Evolutionary conservation across 2,329 filamentous ascomycete genomes (phyloP).

Genomic region (Ciborinia camelliae): DNA sequence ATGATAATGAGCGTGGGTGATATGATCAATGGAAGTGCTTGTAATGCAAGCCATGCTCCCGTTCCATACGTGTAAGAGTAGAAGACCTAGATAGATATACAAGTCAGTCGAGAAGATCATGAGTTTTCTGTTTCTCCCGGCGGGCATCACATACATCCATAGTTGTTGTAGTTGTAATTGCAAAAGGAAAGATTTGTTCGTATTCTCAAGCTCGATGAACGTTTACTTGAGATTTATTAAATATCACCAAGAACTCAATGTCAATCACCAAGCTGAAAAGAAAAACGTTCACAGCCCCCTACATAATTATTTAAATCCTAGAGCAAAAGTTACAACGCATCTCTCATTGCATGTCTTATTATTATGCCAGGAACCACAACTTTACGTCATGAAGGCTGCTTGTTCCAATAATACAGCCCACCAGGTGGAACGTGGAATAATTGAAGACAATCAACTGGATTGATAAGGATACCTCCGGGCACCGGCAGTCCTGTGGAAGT

Average conservation of each 20-base stretch:
- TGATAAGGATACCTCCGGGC: too few relatives aligned
- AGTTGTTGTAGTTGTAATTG: background rate
- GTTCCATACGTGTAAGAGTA: slow-evolving; percentile 51
- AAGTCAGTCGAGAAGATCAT: background rate
- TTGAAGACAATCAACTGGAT: too few relatives aligned
- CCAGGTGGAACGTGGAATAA: too few relatives aligned
- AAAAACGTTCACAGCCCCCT: background rate
- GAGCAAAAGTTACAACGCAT: background rate
- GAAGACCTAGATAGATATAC: slow-evolving; percentile 48
- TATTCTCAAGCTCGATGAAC: background rate
- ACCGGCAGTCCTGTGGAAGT: too few relatives aligned
- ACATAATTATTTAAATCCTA: background rate
- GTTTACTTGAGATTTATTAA: background rate
- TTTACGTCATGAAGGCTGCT: slow-evolving; percentile 12
- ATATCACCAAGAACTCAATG: background rate
- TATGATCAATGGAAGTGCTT: slow-evolving; percentile 50
- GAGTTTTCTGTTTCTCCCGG: background rate
- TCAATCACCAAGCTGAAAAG: background rate
- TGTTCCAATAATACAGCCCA: too few relatives aligned
- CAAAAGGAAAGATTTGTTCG: background rate
- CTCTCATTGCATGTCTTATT: background rate
- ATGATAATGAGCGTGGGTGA: slow-evolving; percentile 60
- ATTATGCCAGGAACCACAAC: background rate
- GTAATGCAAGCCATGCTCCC: slow-evolving; percentile 47
- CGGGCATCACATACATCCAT: slow-evolving; percentile 12